phyloP scores from a whole-genome alignment of 441 rosid species.

The Oxalis stricta region DNA sequence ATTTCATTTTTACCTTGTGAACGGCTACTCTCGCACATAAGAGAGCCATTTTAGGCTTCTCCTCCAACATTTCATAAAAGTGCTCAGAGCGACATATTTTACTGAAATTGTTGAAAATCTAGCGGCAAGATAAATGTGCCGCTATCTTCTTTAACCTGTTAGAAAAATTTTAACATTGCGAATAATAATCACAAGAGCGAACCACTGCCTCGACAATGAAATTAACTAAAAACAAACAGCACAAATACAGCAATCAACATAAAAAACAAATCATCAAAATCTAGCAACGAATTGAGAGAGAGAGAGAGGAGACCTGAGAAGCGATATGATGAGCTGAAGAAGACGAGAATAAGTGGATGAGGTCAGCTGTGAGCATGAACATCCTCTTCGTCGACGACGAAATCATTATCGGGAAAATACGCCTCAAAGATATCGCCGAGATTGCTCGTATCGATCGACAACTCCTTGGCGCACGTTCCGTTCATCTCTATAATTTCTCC shows the following conservation, averaged over 20 bases:
- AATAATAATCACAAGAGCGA: neutral
- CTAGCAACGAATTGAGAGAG: neutral
- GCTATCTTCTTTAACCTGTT: constrained; percentile 58
- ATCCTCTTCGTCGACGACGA: constrained; percentile 37
- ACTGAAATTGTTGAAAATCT: constrained; percentile 64
- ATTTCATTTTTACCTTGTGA: constrained; percentile 77
- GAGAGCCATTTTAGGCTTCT: constrained; percentile 66
- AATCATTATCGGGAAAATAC: constrained; percentile 54
- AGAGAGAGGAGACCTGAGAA: constrained; percentile 43
- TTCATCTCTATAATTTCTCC: constrained; percentile 15
- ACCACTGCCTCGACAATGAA: too few relatives aligned
- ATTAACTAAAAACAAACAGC: neutral
- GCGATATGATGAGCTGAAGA: constrained; percentile 35
- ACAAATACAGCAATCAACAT: neutral
- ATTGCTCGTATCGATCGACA: constrained; percentile 22
- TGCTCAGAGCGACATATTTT: constrained; percentile 38
- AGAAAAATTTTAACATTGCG: neutral
- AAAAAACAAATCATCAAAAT: constrained; percentile 1
- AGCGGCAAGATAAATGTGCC: constrained; percentile 41
- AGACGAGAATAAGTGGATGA: constrained; percentile 57
- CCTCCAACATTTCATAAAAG: constrained; percentile 47
- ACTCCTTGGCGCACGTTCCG: too few relatives aligned
- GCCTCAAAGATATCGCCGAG: constrained; percentile 28
- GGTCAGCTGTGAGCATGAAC: constrained; percentile 39
- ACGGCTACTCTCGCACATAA: constrained; percentile 73